Base-by-base conservation (phyloP, 192 early-diverging fungal genomes). In the Diversispora epigaea region DNA sequence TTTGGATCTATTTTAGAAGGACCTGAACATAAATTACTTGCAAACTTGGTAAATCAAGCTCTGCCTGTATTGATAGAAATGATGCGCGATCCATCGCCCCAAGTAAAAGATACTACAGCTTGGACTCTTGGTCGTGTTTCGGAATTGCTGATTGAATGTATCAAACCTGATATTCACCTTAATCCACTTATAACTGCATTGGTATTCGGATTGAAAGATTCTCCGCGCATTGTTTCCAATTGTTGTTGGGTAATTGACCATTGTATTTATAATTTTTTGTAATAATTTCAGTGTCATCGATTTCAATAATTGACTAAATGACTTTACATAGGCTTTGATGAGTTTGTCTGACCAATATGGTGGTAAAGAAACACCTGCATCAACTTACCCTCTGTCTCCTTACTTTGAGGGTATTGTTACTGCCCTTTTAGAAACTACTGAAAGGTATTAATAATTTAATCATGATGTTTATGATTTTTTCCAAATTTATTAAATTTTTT, bases 1-100 rank as follows among this genome's bases (percentile, higher is more conserved):
- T 99, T 98, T 83, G 98, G 96, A 17, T 97, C 96, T 1, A 98
- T 99, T 76, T 84, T 99, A 69, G 96, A 98, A 19, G 98, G 98
- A 1, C 97, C 96, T 40, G 84, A 89, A 0, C 77, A 82, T 4
- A 77, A 77, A 6, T 78, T 91, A 7, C 79, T 95, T 45, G 80
- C 79, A 3, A 91, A 89, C 17, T 85, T 95, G 43, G 92, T 94
- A 14, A 80, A 90, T 43, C 91, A 94, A 84, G 94, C 95, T 3
- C 87, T 97, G 22, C 95, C 96, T 11, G 85, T 94, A 60, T 82
- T 98, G 71, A 93, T 98, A 76, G 86, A 89, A 52, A 91, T 93
- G 89, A 92, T 94, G 89, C 89, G 88, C 67, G 98, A 99, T 79
- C 88, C 88, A 46, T 85, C 89, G 32, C 78, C 94, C 25, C 91